These are phyloP conservation scores for Pyricularia sp. DNA, from an alignment of 2,329 filamentous ascomycete species.

Conservation along the genomic window DNA sequence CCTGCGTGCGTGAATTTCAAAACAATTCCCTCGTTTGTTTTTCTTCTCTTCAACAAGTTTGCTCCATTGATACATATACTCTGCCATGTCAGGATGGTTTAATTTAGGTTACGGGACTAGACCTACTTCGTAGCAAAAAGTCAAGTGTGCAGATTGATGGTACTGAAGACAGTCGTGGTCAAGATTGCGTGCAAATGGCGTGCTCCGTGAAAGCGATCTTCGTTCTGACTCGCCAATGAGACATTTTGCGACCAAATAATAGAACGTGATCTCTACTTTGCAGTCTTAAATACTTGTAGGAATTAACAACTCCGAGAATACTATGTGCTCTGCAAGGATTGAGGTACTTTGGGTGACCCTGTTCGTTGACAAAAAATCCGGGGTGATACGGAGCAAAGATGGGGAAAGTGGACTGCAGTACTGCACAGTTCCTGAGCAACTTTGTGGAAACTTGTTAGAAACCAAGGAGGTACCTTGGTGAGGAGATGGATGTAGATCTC, in stretches of 20 bases:
- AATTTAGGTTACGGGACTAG: neutral
- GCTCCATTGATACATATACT: neutral
- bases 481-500: neutral
- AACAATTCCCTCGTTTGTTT: neutral
- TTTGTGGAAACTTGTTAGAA: neutral
- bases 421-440: neutral
- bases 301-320: neutral
- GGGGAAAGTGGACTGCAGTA: neutral
- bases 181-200: neutral
- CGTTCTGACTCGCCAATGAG: neutral
- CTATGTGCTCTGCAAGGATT: neutral
- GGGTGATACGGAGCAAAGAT: neutral
- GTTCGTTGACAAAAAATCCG: neutral
- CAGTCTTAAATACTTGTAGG: neutral
- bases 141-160: neutral
- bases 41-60: neutral
- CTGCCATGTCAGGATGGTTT: neutral
- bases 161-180: neutral
- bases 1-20: neutral
- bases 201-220: neutral
- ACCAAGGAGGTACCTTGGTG: neutral
- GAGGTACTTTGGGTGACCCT: neutral
- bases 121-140: neutral
- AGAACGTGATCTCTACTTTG: neutral
- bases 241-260: neutral